Percentiles rank a stretch among this genome's conserved stretches.
Evolutionary conservation across 305 asterid genomes (phyloP).

Genomic region (Fraxinus sp.): DNA sequence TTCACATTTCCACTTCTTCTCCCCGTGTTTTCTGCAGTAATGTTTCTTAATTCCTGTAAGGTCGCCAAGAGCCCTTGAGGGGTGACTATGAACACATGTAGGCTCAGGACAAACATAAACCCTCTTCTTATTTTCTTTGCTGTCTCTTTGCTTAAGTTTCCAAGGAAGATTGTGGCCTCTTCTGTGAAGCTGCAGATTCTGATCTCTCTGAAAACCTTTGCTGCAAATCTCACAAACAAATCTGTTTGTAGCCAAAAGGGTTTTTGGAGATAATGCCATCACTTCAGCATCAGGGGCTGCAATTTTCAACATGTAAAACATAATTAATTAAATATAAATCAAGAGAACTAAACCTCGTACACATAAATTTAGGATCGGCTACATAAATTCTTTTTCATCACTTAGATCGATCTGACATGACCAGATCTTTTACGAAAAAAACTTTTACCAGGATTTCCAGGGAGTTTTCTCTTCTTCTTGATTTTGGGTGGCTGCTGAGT

Average conservation of each 20-base stretch:
- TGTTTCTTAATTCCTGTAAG: slow-evolving; percentile 88
- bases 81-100: slow-evolving; percentile 72
- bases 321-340: background rate
- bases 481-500: slow-evolving; percentile 38
- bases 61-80: slow-evolving; percentile 81
- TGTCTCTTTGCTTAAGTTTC: slow-evolving; percentile 76
- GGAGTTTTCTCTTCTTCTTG: slow-evolving; percentile 73
- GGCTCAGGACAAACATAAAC: slow-evolving; percentile 82
- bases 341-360: background rate
- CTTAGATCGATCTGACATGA: background rate
- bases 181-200: slow-evolving; percentile 81
- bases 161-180: slow-evolving; percentile 92
- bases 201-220: slow-evolving; percentile 91
- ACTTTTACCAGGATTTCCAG: slow-evolving; percentile 66
- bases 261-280: slow-evolving; percentile 70
- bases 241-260: slow-evolving; percentile 70
- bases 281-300: slow-evolving; percentile 87
- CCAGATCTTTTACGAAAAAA: background rate
- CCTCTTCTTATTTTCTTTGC: slow-evolving; percentile 56
- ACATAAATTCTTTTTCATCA: background rate
- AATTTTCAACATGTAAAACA: background rate
- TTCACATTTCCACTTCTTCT: slow-evolving; percentile 85
- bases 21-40: slow-evolving; percentile 81
- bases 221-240: slow-evolving; percentile 82
- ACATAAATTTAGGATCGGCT: background rate